Base-by-base conservation (phyloP, 2,329 filamentous ascomycete species). In the Drechmeria coniospora region DNA sequence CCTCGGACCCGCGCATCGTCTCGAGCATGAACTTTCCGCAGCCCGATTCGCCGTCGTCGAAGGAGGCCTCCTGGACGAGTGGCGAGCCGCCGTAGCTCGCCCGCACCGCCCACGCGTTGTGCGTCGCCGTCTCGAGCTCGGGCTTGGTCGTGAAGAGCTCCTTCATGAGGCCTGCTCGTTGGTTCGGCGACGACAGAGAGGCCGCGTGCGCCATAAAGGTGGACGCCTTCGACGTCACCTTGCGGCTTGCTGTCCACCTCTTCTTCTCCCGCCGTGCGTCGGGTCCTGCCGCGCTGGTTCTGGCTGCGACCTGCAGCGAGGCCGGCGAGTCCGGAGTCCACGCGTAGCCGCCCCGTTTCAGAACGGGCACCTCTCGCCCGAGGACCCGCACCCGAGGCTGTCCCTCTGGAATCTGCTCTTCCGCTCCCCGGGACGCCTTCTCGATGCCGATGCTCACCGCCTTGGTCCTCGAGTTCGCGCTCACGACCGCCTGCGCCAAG, bases 401-500 rank as follows among this genome's bases (percentile, higher is more conserved):
- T 0, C 82, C 81, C 32, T 76, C 65, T 0, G 76, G 78, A 63
- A 77, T 79, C 0, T 73, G 74, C 42, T 79, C 70, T 21, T 80
- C 70, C 25, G 80, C 77, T 0, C 73, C 76, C 21, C 63, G 65
- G 6, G 65, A 60, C 0, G 70, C 69, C 27, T 61, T 68, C 35
- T 79, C 72, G 13, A 92, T 57, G 0, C 83, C 83, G 17, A 92
- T 54, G 36, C 68, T 78, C 16, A 75, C 63, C 8, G 83, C 83
- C 51, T 86, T 86, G 20, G 69, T 72, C 37, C 74, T 68, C 34
- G 79, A 83, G 45, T 87, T 90, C 16, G 74, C 73, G 45, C 80
- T 86, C 11, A 92, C 79, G 1, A 90, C 74, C 1, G 80, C 82
- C 50, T 92, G 83, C 0, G 76, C 80, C 13, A 93, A 57, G 45